Evolutionary conservation across 1,284 basidiomycete species (phyloP), one percentile per base, ranked within the genome.

Genomic region (Tetrapyrgos nigripes): DNA sequence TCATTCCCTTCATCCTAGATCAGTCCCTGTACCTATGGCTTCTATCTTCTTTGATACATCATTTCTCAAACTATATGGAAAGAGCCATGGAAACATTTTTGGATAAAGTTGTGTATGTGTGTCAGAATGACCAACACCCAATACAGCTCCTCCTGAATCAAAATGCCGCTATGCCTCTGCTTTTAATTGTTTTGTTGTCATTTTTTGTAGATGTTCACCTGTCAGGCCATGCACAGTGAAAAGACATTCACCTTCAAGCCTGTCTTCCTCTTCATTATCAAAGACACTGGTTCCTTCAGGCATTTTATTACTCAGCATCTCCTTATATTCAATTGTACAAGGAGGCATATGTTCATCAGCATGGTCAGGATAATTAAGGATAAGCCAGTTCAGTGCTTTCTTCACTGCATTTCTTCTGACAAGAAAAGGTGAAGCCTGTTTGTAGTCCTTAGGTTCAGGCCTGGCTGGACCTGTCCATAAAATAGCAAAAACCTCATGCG

Each of bases 51-150:
- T n/a, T 35, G 28, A 26, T 5, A 69, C 70, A 45, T 75, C 55
- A 17, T 73, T 69, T 14, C 74, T 74, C 9, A 64, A 46, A 2
- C 75, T 75, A 70, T 71, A 76, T 5, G 74, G 76, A 60, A 75
- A 77, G 2, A 77, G 58, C 74, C 75, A 76, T 9, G 75, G 73
- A 60, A 73, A 74, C 66, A 73, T 69, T 33, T 68, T 58, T 1
- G 73, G 68, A 64, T 72, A 76, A n/a, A 75, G 46, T 3, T 59
- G 45, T 45, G 66, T 51, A n/a, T 69, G 67, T 1, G 72, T 69
- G 4, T 68, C 66, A 37, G 72, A 59, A n/a, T 50, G 59, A 9
- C 33, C 48, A 4, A 43, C 40, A 10, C 5, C 6, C 6, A 40
- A n/a, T 5, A 17, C 17, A n/a, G 61, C 62, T 8, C 68, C 61